Evolutionary conservation across 2,329 filamentous ascomycete genomes (phyloP).

Genomic region (Colletotrichum magnum): DNA sequence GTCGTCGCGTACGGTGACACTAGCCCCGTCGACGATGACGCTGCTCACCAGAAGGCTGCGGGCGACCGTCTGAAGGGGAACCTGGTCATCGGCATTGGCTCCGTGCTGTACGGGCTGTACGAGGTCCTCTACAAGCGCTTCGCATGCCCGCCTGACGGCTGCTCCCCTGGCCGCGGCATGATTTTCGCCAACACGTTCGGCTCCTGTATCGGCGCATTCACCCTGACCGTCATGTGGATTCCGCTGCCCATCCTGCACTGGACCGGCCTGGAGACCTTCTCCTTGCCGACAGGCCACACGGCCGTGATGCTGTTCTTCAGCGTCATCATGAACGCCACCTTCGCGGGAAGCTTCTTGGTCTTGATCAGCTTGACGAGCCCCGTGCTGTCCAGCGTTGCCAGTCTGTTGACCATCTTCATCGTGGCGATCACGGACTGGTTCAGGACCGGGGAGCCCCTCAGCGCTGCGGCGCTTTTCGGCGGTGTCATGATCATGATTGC

Average conservation of each 20-base stretch:
- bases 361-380: conserved; percentile 94
- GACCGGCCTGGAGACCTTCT: conserved; percentile 85
- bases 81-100: conserved; percentile 90
- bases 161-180: conserved; percentile 87
- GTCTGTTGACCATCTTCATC: conserved; percentile 95
- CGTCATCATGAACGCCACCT: conserved; percentile 89
- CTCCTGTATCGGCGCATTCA: conserved; percentile 88
- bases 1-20: conserved; percentile 95
- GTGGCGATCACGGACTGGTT: conserved; percentile 94
- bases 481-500: conserved; percentile 89
- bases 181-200: conserved; percentile 96
- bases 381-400: conserved; percentile 92
- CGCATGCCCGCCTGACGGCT: conserved; percentile 93
- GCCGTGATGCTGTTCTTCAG: conserved; percentile 85
- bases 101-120: conserved; percentile 94
- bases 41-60: conserved; percentile 61
- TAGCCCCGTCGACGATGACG: conserved; percentile 60
- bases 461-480: conserved; percentile 82
- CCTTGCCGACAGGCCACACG: conserved; percentile 82
- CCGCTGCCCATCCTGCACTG: conserved; percentile 88
- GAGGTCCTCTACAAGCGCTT: conserved; percentile 96
- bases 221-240: conserved; percentile 89
- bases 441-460: conserved; percentile 82
- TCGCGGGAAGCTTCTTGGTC: conserved; percentile 93
- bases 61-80: conserved; percentile 85